Evolutionary conservation across 2,329 filamentous ascomycete genomes (phyloP), one percentile per base, ranked within the genome.

Genomic region (Verticillium alfalfae): DNA sequence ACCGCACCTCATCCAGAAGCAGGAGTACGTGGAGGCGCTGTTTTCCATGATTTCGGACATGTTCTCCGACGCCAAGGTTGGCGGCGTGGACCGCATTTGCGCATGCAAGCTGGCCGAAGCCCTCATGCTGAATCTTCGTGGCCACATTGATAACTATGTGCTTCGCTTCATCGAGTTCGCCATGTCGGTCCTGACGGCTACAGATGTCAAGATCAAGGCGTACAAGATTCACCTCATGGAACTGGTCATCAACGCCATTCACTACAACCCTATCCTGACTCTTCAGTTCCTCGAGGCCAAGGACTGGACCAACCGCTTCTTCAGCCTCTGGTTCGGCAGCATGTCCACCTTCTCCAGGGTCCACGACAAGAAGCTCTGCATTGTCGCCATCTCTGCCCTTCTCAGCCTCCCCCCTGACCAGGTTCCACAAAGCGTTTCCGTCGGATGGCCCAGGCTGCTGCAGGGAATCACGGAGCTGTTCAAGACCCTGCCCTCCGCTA

Each of bases 281-380:
- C 84, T 99, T 26, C 89, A 93, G 65, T 87, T 97, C 41, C 84
- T 99, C n/a, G 95, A 99, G 78, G 79, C 83, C 60, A 94, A 96
- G 70, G 89, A 87, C 64, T 97, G 93, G 94, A 98, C 95, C 7
- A 98, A 98, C 78, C 96, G 96, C 73, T 99, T 99, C 80, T 99
- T 99, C 81, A 97, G 92, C 76, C 80, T 96, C 63, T 99, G 95
- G 95, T 99, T 99, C 76, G 92, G 92, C 52, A 96, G 89, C 78
- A 99, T 99, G 79, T 90, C 96, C 65, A 89, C 87, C 70, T 98
- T 99, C 79, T 91, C 87, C 59, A 86, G 95, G 52, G 95, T 99
- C 2, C 95, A 99, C 73, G 95, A 99, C 81, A 99, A 99, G 85
- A 99, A 97, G 82, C 83, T 99, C 34, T 97, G 92, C 65, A 97